Evolutionary conservation across 1,284 basidiomycete species (phyloP).

Genomic region (Amylostereum chailletii): DNA sequence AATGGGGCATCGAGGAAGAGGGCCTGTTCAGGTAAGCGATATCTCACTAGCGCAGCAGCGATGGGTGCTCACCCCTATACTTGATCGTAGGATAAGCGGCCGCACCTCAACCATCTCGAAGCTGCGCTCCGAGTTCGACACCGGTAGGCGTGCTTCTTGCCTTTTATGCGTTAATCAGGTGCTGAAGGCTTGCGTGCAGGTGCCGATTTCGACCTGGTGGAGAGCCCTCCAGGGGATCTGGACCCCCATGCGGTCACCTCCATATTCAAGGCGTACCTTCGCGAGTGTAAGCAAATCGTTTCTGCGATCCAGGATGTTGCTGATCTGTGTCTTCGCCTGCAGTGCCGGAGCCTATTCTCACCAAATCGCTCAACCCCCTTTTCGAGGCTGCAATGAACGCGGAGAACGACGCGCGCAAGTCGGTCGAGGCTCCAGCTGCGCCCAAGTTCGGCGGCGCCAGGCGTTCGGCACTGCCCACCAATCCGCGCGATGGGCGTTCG

Average conservation of each 20-base stretch:
- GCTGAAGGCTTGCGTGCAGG: conserved; percentile 35
- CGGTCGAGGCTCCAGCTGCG: conserved; percentile 16
- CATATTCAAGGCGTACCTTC: conserved; percentile 73
- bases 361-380: conserved; percentile 52
- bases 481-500: conserved; percentile 29
- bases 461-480: conserved; percentile 27
- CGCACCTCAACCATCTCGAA: conserved; percentile 68
- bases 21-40: conserved; percentile 65
- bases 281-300: conserved; percentile 52
- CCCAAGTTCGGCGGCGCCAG: conserved; percentile 7
- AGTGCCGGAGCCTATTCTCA: conserved; percentile 83
- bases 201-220: conserved; percentile 74
- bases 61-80: conserved; percentile 4
- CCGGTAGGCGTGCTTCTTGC: conserved; percentile 36
- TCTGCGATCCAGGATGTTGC: conserved; percentile 6
- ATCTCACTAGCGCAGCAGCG: not conserved
- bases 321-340: conserved; percentile 6
- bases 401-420: conserved; percentile 34
- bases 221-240: conserved; percentile 71
- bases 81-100: conserved; percentile 53
- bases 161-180: not conserved
- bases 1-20: conserved; percentile 78
- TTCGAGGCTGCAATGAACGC: conserved; percentile 69
- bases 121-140: conserved; percentile 77
- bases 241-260: conserved; percentile 91